phyloP scores from a whole-genome alignment of 768 basidiomycete species.

The Rhodotorula paludigena region DNA sequence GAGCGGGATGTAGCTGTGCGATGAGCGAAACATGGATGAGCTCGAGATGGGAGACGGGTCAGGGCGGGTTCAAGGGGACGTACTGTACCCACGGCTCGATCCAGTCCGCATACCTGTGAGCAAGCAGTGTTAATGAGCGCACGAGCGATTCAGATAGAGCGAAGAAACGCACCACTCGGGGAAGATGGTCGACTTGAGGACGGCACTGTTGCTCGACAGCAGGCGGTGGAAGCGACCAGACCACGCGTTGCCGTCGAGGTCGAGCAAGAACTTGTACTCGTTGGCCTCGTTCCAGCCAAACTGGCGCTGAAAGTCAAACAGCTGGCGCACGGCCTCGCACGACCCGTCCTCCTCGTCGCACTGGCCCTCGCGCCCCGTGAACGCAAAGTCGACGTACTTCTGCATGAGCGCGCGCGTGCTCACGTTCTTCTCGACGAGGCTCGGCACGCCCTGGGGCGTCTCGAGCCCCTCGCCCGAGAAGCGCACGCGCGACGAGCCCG shows the following conservation, averaged over 20 bases:
- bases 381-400: slow-evolving; percentile 81
- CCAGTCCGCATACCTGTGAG: slow-evolving; percentile 87
- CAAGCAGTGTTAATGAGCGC: background rate
- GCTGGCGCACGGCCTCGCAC: slow-evolving; percentile 51
- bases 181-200: slow-evolving; percentile 49
- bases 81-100: slow-evolving; percentile 73
- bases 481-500: slow-evolving; percentile 29
- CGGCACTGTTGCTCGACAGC: slow-evolving; percentile 46
- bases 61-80: background rate
- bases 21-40: background rate
- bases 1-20: slow-evolving; percentile 41
- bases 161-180: slow-evolving; percentile 47
- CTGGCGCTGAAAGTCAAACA: slow-evolving; percentile 62
- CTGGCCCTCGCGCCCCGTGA: slow-evolving; percentile 64
- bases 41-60: background rate
- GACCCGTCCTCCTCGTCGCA: slow-evolving; percentile 66
- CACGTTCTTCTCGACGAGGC: slow-evolving; percentile 35
- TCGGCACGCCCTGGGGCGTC: slow-evolving; percentile 21
- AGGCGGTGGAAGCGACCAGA: slow-evolving; percentile 42
- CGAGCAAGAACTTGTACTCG: slow-evolving; percentile 89
- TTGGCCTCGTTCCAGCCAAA: slow-evolving; percentile 70
- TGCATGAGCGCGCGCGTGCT: slow-evolving; percentile 55
- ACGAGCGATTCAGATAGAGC: background rate
- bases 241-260: slow-evolving; percentile 69
- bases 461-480: slow-evolving; percentile 35